Evolutionary conservation across 768 basidiomycete genomes (phyloP).

Genomic region (Gautieria morchelliformis): DNA sequence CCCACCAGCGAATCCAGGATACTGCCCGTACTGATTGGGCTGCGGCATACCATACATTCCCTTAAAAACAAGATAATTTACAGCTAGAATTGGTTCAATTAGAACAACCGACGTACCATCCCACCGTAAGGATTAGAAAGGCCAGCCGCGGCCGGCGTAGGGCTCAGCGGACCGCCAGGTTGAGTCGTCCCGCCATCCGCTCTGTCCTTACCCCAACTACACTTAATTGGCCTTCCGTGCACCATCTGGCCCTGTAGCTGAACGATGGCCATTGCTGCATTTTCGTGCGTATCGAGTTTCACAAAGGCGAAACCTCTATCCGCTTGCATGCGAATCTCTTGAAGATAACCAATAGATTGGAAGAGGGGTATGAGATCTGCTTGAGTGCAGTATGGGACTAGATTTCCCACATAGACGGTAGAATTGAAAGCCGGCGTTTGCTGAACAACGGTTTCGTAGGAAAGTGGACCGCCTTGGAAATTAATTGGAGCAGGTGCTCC

Average conservation of each 20-base stretch:
- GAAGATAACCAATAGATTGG: constrained; percentile 97
- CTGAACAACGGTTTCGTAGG: constrained; percentile 86
- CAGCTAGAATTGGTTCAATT: constrained; percentile 4
- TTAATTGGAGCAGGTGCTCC: constrained; percentile 83
- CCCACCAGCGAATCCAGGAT: constrained; percentile 57
- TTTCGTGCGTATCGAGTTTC: constrained; percentile 96
- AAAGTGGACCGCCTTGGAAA: constrained; percentile 80
- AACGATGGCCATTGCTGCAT: constrained; percentile 96
- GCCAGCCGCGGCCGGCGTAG: constrained; percentile 34
- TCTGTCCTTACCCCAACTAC: constrained; percentile 97
- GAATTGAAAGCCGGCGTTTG: constrained; percentile 93
- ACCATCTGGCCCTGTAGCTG: constrained; percentile 96
- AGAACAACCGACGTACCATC: constrained; percentile 46
- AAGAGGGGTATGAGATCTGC: constrained; percentile 96
- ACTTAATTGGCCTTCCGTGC: constrained; percentile 95
- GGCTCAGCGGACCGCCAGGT: constrained; percentile 42
- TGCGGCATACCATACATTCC: constrained; percentile 90
- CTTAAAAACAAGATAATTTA: constrained; percentile 25
- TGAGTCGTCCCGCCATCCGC: constrained; percentile 58
- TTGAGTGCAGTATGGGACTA: constrained; percentile 95
- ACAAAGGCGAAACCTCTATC: constrained; percentile 99
- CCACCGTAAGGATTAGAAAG: constrained; percentile 58
- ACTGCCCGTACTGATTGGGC: constrained; percentile 65
- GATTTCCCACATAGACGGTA: constrained; percentile 97
- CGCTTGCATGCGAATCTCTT: constrained; percentile 98